Conservation (phyloP, 2,329 filamentous ascomycete species). For the Neurospora sp. region DNA sequence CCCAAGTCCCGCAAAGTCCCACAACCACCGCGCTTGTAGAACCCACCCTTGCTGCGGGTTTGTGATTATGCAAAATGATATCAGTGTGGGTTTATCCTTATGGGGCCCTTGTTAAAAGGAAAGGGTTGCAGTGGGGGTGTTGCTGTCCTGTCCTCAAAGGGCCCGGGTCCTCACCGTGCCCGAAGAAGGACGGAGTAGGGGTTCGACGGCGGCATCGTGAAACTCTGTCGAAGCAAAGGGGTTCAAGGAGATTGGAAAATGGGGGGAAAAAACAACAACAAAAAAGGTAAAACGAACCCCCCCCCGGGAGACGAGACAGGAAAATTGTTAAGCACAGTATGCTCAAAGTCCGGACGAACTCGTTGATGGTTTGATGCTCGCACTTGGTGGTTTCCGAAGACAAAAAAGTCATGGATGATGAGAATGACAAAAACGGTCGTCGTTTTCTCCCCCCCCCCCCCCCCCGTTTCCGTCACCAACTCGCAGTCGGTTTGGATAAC, state of each 20-base stretch:
- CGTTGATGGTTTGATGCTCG: not conserved
- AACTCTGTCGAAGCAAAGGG: not conserved
- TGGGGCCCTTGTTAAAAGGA: not conserved
- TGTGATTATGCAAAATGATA: not conserved
- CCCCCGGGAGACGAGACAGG: not conserved
- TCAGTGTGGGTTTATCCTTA: not conserved
- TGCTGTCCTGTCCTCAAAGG: not conserved
- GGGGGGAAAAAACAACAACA: too few species aligned
- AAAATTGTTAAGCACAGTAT: not conserved
- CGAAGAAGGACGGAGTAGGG: not conserved
- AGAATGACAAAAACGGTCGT: not conserved
- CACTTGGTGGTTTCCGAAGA: not conserved
- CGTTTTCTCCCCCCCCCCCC: not conserved
- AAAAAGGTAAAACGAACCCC: not conserved
- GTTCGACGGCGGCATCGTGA: not conserved
- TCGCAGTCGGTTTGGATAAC: too few species aligned
- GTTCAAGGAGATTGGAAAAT: too few species aligned
- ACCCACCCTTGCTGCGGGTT: not conserved
- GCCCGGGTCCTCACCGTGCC: not conserved
- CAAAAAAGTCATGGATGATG: not conserved
- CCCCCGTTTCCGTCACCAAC: not conserved
- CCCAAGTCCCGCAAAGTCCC: not conserved
- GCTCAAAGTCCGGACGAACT: not conserved
- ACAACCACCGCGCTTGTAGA: not conserved
- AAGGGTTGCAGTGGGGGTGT: not conserved